Base-by-base conservation (phyloP, 2,329 filamentous ascomycete genomes). In the Trichoderma afroharzianum region DNA sequence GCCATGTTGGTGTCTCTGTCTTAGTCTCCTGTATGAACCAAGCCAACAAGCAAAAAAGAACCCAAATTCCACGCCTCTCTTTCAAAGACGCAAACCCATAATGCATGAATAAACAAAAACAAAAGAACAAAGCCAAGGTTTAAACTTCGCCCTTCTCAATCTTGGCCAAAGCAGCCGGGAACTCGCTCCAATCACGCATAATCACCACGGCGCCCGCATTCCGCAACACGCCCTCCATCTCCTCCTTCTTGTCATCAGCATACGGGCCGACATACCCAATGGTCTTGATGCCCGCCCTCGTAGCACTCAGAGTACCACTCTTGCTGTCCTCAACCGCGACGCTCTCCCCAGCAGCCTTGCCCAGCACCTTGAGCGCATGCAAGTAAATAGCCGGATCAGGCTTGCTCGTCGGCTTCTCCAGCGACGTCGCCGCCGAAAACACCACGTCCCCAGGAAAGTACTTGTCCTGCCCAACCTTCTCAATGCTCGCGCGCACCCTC, bases 331-430 rank as follows among this genome's bases (percentile, higher is more conserved):
- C 94, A 72, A 97, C 88, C 28, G 94, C 92, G 36, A 97, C 86
- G 75, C 88, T 90, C 85, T 97, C 91, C 61, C 85, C 84, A 2
- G 93, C 85, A 77, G 87, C 88, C 82, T 92, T 92, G 73, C 91
- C 91, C 66, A 97, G 86, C 79, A 88, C 84, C 82, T 94, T 83
- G 79, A 94, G 88, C 26, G 94, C 92, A 80, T 91, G 88, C 74
- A 94, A 83, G 85, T 97, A 97, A 82, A 97, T 92, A 75, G 93
- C 93, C 21, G 95, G 94, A 82, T 97, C 93, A 18, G 94, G 94
- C 88, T 97, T 97, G 82, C 90, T 93, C 70, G 93, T 95, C n/a
- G 94, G 94, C 78, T 85, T 89, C 71, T 88, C 85, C 76, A 97
- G 87, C 72, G 91, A 93, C 36, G 91, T 93, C 71, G 93, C 93